These are phyloP conservation scores for Pestalotiopsis fici DNA, from an alignment of 2,329 filamentous ascomycete species.

Conservation along the genomic window DNA sequence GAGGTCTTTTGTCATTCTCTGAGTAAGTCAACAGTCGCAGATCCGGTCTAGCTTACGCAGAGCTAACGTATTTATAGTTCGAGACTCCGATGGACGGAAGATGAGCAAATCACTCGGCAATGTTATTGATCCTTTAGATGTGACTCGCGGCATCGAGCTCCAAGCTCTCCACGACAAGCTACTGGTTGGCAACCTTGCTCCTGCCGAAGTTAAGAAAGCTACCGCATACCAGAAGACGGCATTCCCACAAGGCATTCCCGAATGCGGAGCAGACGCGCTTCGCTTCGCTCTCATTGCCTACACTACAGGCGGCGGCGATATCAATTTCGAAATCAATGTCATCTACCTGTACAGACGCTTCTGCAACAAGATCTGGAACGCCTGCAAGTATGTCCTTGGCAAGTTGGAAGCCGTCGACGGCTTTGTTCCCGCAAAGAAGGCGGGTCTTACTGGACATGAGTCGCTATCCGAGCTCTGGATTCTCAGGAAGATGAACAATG, in stretches of 20 bases:
- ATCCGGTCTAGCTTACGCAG: too few relatives aligned
- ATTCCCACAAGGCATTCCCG: constrained; percentile 90
- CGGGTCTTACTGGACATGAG: neutral
- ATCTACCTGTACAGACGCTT: neutral
- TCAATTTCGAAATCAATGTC: constrained; percentile 1
- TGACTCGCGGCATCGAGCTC: constrained; percentile 84
- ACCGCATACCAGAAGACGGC: constrained; percentile 92
- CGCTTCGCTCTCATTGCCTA: neutral
- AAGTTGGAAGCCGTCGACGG: neutral
- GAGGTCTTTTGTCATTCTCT: constrained; percentile 98
- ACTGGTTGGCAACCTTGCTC: constrained; percentile 76
- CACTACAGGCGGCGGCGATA: neutral
- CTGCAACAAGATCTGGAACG: constrained; percentile 1
- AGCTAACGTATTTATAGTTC: constrained; percentile 86
- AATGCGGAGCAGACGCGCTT: constrained; percentile 87
- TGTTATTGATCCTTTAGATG: constrained; percentile 90
- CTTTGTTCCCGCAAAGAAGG: neutral
- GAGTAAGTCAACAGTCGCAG: too few relatives aligned
- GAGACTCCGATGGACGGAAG: constrained; percentile 91
- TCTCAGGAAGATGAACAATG: neutral
- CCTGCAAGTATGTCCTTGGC: constrained; percentile 1
- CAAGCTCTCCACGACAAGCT: constrained; percentile 82
- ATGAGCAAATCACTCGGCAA: constrained; percentile 98
- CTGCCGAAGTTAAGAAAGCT: constrained; percentile 80
- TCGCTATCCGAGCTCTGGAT: neutral